Evolutionary conservation across 1,284 basidiomycete species (phyloP).

Genomic region (Ustilago trichophora): DNA sequence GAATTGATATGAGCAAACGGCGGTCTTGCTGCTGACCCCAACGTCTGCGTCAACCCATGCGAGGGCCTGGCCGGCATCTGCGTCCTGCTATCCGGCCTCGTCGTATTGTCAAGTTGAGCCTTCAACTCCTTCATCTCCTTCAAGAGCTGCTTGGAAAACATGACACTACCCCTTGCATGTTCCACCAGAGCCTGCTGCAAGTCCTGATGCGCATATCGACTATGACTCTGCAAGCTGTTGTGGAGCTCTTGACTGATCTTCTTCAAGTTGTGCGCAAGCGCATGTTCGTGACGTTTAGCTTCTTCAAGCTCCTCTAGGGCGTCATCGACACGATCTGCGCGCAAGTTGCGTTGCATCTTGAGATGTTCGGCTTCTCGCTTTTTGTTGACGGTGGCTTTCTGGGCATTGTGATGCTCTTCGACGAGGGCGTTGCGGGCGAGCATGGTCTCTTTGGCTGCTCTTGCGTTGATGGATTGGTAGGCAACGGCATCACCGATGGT

Average conservation of each 20-base stretch:
- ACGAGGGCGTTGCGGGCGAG: slow-evolving; percentile 61
- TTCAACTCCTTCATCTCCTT: slow-evolving; percentile 44
- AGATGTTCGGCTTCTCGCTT: slow-evolving; percentile 55
- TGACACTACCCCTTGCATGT: slow-evolving; percentile 52
- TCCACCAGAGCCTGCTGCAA: slow-evolving; percentile 51
- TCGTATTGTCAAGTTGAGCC: slow-evolving; percentile 17
- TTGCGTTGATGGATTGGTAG: slow-evolving; percentile 58
- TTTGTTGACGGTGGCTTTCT: slow-evolving; percentile 49
- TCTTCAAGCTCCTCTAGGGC: slow-evolving; percentile 58
- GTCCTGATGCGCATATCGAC: slow-evolving; percentile 56
- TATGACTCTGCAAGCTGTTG: slow-evolving; percentile 53
- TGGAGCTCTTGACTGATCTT: slow-evolving; percentile 48
- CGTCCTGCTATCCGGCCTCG: neutral
- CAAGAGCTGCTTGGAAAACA: slow-evolving; percentile 31
- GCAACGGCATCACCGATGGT: slow-evolving; percentile 53
- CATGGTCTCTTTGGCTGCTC: slow-evolving; percentile 58
- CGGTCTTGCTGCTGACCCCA: neutral
- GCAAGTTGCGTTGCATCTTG: slow-evolving; percentile 37
- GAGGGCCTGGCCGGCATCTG: slow-evolving; percentile 9
- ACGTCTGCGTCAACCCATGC: neutral
- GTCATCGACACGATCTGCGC: slow-evolving; percentile 53
- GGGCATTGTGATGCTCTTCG: slow-evolving; percentile 56
- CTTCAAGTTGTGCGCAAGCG: slow-evolving; percentile 45
- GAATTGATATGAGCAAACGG: slow-evolving; percentile 15
- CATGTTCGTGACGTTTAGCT: slow-evolving; percentile 47